Conservation (phyloP, 1,139 yeast species). For the Magnusiomyces paraingens region DNA sequence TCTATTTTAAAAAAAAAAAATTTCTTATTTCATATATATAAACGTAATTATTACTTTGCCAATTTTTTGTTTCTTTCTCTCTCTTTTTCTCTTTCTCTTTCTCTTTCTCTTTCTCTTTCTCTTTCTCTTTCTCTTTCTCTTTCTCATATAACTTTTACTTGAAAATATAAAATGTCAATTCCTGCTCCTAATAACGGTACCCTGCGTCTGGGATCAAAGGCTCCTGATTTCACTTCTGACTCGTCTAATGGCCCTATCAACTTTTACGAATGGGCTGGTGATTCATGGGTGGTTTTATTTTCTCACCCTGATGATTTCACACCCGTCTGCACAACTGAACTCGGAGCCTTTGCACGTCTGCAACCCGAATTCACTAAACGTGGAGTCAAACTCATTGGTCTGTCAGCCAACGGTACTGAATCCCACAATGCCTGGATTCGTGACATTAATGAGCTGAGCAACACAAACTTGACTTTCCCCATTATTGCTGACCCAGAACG, state of each 20-base stretch:
- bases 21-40: too few relatives aligned
- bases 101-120: neutral
- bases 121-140: neutral
- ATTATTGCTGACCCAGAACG: slow-evolving; percentile 72
- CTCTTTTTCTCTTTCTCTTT: too few relatives aligned
- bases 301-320: slow-evolving; percentile 88
- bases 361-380: slow-evolving; percentile 77
- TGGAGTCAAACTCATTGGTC: slow-evolving; percentile 68
- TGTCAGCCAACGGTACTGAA: slow-evolving; percentile 64
- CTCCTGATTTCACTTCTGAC: slow-evolving; percentile 72
- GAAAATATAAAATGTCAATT: slow-evolving; percentile 10
- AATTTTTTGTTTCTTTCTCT: too few relatives aligned
- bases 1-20: too few relatives aligned
- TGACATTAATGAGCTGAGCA: slow-evolving; percentile 74
- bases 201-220: slow-evolving; percentile 55
- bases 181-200: slow-evolving; percentile 24
- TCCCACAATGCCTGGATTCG: slow-evolving; percentile 76
- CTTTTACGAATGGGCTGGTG: slow-evolving; percentile 71
- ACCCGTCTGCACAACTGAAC: slow-evolving; percentile 85
- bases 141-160: neutral
- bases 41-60: too few relatives aligned
- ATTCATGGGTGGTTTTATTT: slow-evolving; percentile 72
- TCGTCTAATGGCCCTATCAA: slow-evolving; percentile 68
- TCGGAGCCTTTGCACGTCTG: slow-evolving; percentile 79
- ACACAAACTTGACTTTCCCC: slow-evolving; percentile 63